phyloP scores from a whole-genome alignment of 768 basidiomycete species.

The Mrakia hoshinonis region DNA sequence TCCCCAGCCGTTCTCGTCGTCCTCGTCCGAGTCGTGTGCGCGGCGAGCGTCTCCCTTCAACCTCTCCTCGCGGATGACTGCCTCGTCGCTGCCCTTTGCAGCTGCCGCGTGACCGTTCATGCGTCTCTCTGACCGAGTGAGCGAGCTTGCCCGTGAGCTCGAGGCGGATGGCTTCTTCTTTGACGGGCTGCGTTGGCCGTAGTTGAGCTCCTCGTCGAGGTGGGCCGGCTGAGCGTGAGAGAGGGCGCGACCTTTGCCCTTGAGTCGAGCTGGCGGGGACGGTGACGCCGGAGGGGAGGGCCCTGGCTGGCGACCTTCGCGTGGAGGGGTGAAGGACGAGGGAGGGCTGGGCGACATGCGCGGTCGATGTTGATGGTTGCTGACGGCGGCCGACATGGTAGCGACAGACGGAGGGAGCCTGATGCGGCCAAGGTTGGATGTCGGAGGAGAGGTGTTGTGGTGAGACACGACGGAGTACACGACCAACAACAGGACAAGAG shows the following conservation, averaged over 20 bases:
- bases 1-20: conserved; percentile 13
- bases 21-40: neutral
- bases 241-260: neutral
- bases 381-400: neutral
- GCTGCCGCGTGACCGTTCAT: neutral
- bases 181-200: neutral
- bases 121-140: neutral
- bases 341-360: neutral
- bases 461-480: no score
- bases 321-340: conserved; percentile 2
- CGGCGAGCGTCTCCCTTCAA: neutral
- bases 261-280: neutral
- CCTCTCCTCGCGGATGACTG: neutral
- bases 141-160: neutral
- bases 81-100: neutral
- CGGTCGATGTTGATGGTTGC: neutral
- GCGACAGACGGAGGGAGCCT: no score
- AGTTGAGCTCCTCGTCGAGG: neutral
- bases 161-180: neutral
- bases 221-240: neutral
- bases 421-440: no score
- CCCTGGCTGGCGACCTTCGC: neutral
- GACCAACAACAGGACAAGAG: no score
- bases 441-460: no score
- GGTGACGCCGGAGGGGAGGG: neutral